Percentiles rank a stretch among this genome's conserved stretches.
Evolutionary conservation across 1,284 basidiomycete genomes (phyloP).

Genomic region (Irpex lacteus): DNA sequence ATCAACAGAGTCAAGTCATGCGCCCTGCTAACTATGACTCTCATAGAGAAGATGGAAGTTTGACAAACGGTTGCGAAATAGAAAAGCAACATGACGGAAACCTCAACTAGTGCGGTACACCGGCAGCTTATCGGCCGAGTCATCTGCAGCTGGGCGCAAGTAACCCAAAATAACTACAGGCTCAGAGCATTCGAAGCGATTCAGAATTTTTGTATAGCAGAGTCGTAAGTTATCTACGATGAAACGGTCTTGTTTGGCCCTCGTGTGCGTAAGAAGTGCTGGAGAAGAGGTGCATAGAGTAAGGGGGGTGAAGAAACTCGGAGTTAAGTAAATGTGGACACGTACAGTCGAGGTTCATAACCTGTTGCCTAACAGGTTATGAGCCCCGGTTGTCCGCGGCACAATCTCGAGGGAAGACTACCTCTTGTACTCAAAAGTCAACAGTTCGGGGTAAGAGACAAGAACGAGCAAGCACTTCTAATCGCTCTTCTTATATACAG

Average conservation of each 20-base stretch:
- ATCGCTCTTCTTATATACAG: neutral
- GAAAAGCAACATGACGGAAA: neutral
- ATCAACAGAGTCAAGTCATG: no score
- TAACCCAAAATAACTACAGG: neutral
- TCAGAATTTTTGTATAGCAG: no score
- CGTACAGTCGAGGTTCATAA: conserved; percentile 9
- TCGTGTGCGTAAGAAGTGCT: no score
- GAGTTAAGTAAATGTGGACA: neutral
- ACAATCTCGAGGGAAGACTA: no score
- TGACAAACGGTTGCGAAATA: neutral
- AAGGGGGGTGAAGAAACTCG: no score
- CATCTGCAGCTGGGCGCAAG: neutral
- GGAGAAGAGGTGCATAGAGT: no score
- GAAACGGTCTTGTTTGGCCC: no score
- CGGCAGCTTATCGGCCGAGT: neutral
- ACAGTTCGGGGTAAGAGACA: neutral
- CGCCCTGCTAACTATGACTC: neutral
- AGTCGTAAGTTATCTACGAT: no score
- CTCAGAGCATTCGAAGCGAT: no score
- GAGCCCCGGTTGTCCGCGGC: conserved; percentile 9
- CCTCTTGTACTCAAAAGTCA: neutral
- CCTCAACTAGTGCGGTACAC: neutral
- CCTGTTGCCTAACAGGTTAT: conserved; percentile 10
- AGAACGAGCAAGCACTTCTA: neutral
- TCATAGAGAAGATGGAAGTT: neutral